Evolutionary conservation across 805 yeast genomes (phyloP).

Genomic region (Vanderwaltozyma polyspora): DNA sequence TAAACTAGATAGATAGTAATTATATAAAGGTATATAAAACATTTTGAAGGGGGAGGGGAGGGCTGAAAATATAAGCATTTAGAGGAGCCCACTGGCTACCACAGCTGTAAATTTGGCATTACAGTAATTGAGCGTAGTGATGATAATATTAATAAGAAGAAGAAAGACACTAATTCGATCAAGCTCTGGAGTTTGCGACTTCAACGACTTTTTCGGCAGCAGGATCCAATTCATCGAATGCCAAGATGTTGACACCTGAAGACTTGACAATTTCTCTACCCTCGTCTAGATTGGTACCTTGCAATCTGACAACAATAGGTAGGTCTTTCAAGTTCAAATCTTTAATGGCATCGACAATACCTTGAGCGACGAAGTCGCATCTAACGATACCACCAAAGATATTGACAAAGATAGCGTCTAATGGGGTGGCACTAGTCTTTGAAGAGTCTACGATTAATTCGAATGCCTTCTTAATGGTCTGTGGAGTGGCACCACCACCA

Average conservation of each 20-base stretch:
- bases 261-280: constrained; percentile 79
- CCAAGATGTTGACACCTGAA: constrained; percentile 75
- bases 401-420: constrained; percentile 88
- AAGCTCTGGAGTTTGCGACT: constrained; percentile 32
- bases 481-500: constrained; percentile 99
- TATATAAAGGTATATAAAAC: no score
- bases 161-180: constrained; percentile 5
- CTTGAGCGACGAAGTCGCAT: constrained; percentile 97
- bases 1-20: no score
- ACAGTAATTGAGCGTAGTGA: no score
- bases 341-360: constrained; percentile 90
- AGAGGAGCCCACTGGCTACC: no score
- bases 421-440: constrained; percentile 1
- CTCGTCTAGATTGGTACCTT: constrained; percentile 89
- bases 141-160: neutral
- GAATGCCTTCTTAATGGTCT: constrained; percentile 95
- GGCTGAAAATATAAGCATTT: no score
- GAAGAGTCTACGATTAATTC: constrained; percentile 75
- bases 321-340: constrained; percentile 70
- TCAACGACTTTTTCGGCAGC: constrained; percentile 94
- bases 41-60: no score
- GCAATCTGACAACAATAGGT: constrained; percentile 96
- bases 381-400: constrained; percentile 99
- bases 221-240: constrained; percentile 86
- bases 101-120: no score